Percentiles rank a stretch among this genome's conserved stretches.
Conservation (phyloP, 78 protist species). For the Polysphondylium violaceum region DNA sequence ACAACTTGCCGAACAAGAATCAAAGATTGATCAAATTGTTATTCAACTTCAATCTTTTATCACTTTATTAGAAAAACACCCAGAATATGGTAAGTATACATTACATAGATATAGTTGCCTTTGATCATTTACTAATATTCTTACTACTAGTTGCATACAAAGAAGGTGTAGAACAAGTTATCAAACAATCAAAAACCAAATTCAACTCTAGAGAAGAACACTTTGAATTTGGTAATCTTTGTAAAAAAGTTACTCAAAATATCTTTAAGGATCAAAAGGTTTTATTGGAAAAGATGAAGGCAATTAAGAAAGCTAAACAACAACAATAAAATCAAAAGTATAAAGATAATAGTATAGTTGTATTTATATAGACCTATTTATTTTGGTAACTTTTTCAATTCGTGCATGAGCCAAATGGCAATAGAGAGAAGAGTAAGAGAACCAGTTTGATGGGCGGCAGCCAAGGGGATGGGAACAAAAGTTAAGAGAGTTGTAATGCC, state of each 20-base stretch:
- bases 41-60: conserved; percentile 6
- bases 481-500: conserved; percentile 93
- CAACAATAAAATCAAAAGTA: background rate
- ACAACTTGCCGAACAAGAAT: conserved; percentile 7
- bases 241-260: conserved; percentile 52
- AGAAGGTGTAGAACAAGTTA: conserved; percentile 25
- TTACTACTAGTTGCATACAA: conserved; percentile 31
- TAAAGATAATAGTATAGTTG: too few species aligned
- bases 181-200: conserved; percentile 18
- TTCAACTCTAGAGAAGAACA: conserved; percentile 35
- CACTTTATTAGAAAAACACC: conserved; percentile 23
- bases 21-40: conserved; percentile 45
- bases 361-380: too few species aligned
- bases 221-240: conserved; percentile 42
- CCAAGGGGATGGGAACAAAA: conserved; percentile 92
- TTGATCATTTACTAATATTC: background rate
- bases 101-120: background rate
- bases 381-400: conserved; percentile 71
- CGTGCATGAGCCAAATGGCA: conserved; percentile 64
- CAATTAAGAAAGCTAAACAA: conserved; percentile 60
- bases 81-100: conserved; percentile 41
- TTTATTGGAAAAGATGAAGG: conserved; percentile 70
- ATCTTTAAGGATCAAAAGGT: conserved; percentile 66
- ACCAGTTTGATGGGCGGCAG: conserved; percentile 94
- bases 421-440: conserved; percentile 86